Evolutionary conservation across 2,329 filamentous ascomycete species (phyloP), one percentile per base, ranked within the genome.

Genomic region (Sporothrix protearum): DNA sequence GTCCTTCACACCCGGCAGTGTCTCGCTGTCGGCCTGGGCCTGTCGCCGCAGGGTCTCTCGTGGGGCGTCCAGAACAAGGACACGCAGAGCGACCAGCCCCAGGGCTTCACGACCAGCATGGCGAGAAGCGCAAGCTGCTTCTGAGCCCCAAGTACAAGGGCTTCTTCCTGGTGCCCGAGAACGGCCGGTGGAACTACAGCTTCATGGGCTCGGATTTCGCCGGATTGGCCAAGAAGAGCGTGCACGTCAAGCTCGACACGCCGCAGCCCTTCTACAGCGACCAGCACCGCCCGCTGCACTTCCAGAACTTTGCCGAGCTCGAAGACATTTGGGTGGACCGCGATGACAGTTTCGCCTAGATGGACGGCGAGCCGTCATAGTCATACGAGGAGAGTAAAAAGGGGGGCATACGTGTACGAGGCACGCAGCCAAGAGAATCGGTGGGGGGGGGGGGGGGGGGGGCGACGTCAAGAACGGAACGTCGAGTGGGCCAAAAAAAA

Each of bases 31-130:
- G 6, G 94, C 96, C 0, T 99, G 95, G 94, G 92, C 4, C 88
- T 99, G 53, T 97, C 93, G 1, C 94, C 96, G 1, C 85, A 91
- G 74, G 96, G 96, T 69, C 97, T 97, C 85, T 95, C 95, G 81
- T 99, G 96, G 96, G 96, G 96, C 75, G 93, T 90, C 1, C 93
- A 97, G 79, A 99, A 99, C 86, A 95, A 91, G 82, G 96, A 99
- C 82, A 89, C 90, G 71, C 90, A 91, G 76, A 97, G 92, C 74
- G 96, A 99, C 80, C 93, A 97, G 80, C 96, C 96, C 0, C 91
- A 94, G 75, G 96, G 96, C 51, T 99, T 99, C 84, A 91, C 90
- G 72, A 96, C 93, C 33, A 89, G 85, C 72, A 97, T 98, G 88
- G 96, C 69, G 92, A 96, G 81, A 98, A 98, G 84, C 94, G 93